These are phyloP conservation scores for Fusarium pseudocircinatum DNA, from an alignment of 2,329 filamentous ascomycete genomes.

Conservation along the genomic window DNA sequence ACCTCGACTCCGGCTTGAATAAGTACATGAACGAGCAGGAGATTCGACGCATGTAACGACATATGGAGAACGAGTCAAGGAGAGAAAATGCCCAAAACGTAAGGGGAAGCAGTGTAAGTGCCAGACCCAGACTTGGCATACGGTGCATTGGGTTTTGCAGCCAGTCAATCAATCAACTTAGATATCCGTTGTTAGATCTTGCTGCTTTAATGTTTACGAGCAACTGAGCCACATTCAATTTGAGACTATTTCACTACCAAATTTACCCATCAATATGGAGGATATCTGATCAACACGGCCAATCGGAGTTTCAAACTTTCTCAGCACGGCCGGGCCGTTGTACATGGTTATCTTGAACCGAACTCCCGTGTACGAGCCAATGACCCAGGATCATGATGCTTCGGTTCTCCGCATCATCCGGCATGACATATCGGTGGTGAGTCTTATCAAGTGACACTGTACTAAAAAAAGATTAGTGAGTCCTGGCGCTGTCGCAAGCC, in stretches of 20 bases:
- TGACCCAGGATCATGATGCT: background rate
- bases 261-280: background rate
- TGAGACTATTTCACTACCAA: constrained; percentile 24
- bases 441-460: constrained; percentile 25
- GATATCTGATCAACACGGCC: background rate
- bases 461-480: constrained; percentile 1
- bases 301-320: background rate
- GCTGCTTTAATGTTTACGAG: constrained; percentile 1
- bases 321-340: background rate
- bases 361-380: background rate
- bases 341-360: background rate
- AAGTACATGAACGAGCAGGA: constrained; percentile 86
- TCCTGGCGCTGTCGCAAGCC: constrained; percentile 26
- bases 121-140: background rate
- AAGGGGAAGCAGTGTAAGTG: background rate
- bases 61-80: constrained; percentile 1
- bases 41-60: constrained; percentile 80
- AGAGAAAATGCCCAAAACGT: constrained; percentile 5
- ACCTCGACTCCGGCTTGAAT: constrained; percentile 82
- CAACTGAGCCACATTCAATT: constrained; percentile 33
- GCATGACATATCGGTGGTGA: background rate
- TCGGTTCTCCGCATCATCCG: constrained; percentile 7
- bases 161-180: constrained; percentile 43
- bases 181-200: constrained; percentile 40
- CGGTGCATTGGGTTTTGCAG: constrained; percentile 25